Evolutionary conservation across 768 basidiomycete genomes (phyloP), one percentile per base, ranked within the genome.

Genomic region (Tephrocybe sp.): DNA sequence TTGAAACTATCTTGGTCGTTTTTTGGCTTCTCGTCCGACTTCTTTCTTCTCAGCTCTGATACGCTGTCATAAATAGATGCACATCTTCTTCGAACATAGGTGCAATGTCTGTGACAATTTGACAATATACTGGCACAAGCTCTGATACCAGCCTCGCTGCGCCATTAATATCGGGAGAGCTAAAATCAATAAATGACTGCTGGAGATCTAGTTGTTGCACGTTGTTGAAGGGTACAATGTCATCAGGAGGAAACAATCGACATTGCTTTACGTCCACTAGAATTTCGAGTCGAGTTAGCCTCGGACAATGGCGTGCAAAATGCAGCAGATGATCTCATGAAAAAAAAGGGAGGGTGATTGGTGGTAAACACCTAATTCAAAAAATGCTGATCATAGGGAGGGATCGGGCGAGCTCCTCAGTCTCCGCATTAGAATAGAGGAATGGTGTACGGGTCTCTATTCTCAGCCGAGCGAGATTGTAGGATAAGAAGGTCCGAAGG

Each of bases 251-350:
- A 13, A 17, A 9, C 14, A 19, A 13, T 14, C 16, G 30, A n/a
- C 5, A 39, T 14, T 39, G 31, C 14, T 26, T 48, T 31, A n/a
- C 22, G 20, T 48, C 47, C 11, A 48, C 10, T 12, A n/a, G 10
- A 12, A 48, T 38, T 39, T 14, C 30, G n/a, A 48, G 33, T 6
- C 17, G 26, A 17, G 32, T 5, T 9, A 48, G 38, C 16, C 30
- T 48, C 10, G 10, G 47, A 39, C 47, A 40, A 16, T 12, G 16
- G 14, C 38, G n/a, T 17, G 47, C 47, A 32, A 48, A 40, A 19
- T 39, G 47, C 17, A 39, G 47, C 17, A 48, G 16, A 30, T 48
- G 47, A 32, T 48, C 20, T 16, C 39, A 31, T 32, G 47, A 39
- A 5, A 39, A 39, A 1, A 26, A 17, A 31, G 10, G 17, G n/a